Evolutionary conservation across 371 early-diverging fungal species (phyloP), one percentile per base, ranked within the genome.

Genomic region (Circinella umbellata): DNA sequence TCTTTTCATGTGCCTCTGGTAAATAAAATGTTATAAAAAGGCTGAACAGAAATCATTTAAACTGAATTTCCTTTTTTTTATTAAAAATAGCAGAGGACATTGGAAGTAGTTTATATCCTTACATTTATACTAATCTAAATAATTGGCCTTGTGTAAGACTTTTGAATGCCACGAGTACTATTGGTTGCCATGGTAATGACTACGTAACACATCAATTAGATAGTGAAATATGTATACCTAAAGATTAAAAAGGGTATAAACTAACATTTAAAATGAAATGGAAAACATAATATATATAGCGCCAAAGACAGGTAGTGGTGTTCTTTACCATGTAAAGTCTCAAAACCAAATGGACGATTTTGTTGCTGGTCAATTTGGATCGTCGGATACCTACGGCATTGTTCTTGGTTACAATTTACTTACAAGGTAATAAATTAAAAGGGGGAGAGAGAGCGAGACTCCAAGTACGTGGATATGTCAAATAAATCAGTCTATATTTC

Each of bases 71-170:
- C 2, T 7, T 27, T 51, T 4, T 51, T 51, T 13, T 14, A 51
- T 51, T 13, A 51, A 13, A 42, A 13, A 51, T 57, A 77, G 74
- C 79, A 64, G 76, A 80, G 59, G 83, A 82, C 67, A 79, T 83
- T 54, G 78, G 80, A n/a, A 73, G 80, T 2, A 80, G 74, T 34
- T 20, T 82, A 34, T 82, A 87, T 67, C 87, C 86, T 27, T 74
- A 75, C 64, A 75, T 87, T 10, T 89, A 89, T 73, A 86, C 79
- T 48, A 79, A 86, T 68, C 69, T 87, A 36, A 78, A 77, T 60
- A 87, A 82, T 20, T 79, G 85, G 76, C 88, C 89, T 1, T 90
- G 91, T 68, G 80, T 89, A 7, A 82, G 90, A n/a, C 72, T 90
- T 38, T 73, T 89, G 18, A 86, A 86, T 71, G 83, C 89, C 4